phyloP scores from a whole-genome alignment of 2,329 filamentous ascomycete genomes.

The Ilyonectria robusta region DNA sequence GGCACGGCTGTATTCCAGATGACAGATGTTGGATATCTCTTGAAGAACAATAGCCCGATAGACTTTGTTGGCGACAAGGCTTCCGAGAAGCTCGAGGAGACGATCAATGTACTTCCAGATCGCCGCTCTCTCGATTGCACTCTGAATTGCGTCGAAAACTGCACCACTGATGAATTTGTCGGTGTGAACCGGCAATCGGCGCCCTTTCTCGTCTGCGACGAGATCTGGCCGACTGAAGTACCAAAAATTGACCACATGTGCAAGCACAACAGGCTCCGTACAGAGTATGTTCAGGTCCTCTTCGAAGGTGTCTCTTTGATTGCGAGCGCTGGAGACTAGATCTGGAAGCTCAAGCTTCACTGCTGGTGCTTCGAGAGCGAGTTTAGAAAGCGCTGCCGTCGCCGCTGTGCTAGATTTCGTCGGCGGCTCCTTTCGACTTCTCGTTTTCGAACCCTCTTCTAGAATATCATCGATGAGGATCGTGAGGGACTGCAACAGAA shows the following conservation, averaged over 20 bases:
- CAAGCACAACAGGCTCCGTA: constrained; percentile 51
- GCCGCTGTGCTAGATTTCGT: constrained; percentile 51
- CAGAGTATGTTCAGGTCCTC: constrained; percentile 54
- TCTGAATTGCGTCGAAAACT: constrained; percentile 59
- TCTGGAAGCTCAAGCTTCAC: constrained; percentile 51
- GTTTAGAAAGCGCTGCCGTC: constrained; percentile 50
- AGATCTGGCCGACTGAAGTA: constrained; percentile 60
- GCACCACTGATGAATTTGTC: constrained; percentile 59
- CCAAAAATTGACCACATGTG: constrained; percentile 51
- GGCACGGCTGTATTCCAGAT: constrained; percentile 58
- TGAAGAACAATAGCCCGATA: constrained; percentile 57
- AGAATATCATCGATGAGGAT: constrained; percentile 61
- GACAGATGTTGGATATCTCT: constrained; percentile 61
- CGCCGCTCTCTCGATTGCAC: constrained; percentile 51
- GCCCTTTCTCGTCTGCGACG: constrained; percentile 61
- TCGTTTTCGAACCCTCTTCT: constrained; percentile 52
- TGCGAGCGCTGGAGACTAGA: constrained; percentile 48
- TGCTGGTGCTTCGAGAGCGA: constrained; percentile 46
- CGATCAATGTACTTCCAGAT: constrained; percentile 58
- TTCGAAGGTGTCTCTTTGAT: constrained; percentile 52
- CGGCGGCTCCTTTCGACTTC: constrained; percentile 35
- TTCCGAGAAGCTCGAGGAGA: constrained; percentile 54
- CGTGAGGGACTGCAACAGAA: constrained; percentile 55
- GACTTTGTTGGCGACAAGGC: constrained; percentile 45
- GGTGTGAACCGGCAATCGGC: constrained; percentile 52